A percentile compares a stretch with the other conserved stretches of the same genome.
These are phyloP conservation scores for Torulaspora globosa DNA, from an alignment of 1,139 yeast species.

Conservation along the genomic window DNA sequence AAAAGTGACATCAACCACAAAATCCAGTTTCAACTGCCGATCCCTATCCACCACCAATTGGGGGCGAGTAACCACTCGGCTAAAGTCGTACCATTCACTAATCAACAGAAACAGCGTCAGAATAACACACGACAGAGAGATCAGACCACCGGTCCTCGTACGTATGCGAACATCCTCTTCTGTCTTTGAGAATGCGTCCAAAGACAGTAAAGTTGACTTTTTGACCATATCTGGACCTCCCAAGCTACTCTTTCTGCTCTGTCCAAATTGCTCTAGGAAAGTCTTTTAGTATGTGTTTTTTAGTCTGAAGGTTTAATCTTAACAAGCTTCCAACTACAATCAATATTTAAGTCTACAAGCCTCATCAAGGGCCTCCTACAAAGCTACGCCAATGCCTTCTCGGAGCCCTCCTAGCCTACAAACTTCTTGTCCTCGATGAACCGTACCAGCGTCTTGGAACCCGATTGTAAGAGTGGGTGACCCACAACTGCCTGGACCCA, in stretches of 20 bases:
- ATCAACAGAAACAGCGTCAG: conserved; percentile 60
- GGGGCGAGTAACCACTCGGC: conserved; percentile 63
- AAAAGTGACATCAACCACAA: conserved; percentile 76
- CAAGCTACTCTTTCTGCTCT: conserved; percentile 1
- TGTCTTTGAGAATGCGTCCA: conserved; percentile 89
- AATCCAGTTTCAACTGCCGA: conserved; percentile 67
- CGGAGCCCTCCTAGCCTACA: conserved; percentile 22
- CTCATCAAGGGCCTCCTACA: neutral
- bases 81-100: conserved; percentile 74
- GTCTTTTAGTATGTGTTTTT: neutral
- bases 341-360: neutral
- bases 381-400: neutral
- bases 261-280: neutral
- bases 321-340: neutral
- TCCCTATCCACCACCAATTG: conserved; percentile 87
- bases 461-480: conserved; percentile 89
- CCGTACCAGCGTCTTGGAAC: conserved; percentile 73
- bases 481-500: conserved; percentile 82
- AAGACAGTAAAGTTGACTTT: conserved; percentile 27
- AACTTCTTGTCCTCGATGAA: conserved; percentile 75
- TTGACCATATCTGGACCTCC: conserved; percentile 12
- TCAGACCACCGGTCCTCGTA: conserved; percentile 85
- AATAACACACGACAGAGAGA: conserved; percentile 66
- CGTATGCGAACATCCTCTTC: conserved; percentile 88
- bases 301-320: neutral